Base-by-base conservation (phyloP, 1,139 yeast genomes). In the Martiniozyma asiatica region DNA sequence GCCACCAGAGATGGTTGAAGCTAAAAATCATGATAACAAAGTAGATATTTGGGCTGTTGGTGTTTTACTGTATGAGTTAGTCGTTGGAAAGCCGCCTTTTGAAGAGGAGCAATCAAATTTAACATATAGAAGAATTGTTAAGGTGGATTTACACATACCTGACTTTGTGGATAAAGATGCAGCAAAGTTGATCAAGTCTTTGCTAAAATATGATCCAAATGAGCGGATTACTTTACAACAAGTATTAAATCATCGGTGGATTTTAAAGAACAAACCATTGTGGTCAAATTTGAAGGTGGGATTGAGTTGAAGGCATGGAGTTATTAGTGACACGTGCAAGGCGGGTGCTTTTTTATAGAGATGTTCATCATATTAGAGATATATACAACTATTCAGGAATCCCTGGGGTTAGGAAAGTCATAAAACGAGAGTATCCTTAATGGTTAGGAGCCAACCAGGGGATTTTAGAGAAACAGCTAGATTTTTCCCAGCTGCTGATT, bases 1-100 rank as follows among this genome's bases (percentile, higher is more conserved):
- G 12, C 93, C 98, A 0, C 98, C 98, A 3, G 98, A 89, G 56
- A 79, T 89, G 82, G 82, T 89, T 10, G 93, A 79, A 42, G 75
- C 81, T 3, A 72, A 70, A 44, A 79, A 74, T 21, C 94, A 89
- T 47, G 92, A 81, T 45, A 66, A 65, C 34, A 62, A 65, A 27
- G 95, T 84, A 0, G 98, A 89, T 50, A 67, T 80, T 9, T 89
- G 98, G 98, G 84, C 97, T 0, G 59, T 89, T 34, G 98, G 98
- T 0, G 74, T 89, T 2, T 56, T 89, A 26, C 68, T 87, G 37
- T 89, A 79, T 48, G 98, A 89, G 51, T 68, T 89, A 34, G 58
- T 89, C 3, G 89, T 80, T 2, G 98, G 97, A 0, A 66, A 67
- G 29, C 96, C 98, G 1, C 89, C 98, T 0, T 89, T 89, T 53